These are phyloP conservation scores for Sphagnum fallax DNA, from an alignment of 228 moss, liverwort and hornwort genomes.

Conservation along the genomic window DNA sequence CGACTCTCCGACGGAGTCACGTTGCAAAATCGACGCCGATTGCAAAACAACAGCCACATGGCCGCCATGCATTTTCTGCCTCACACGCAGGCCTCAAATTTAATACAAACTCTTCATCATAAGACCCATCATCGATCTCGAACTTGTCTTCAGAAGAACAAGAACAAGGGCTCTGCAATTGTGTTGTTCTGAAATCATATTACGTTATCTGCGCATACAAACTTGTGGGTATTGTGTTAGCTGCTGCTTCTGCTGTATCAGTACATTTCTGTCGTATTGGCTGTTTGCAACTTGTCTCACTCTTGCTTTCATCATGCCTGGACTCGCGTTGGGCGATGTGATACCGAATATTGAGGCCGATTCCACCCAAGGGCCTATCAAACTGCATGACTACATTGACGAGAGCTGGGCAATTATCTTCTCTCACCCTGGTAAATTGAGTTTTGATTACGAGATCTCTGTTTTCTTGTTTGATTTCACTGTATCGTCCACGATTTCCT, in stretches of 20 bases:
- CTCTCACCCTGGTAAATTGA: conserved; percentile 50
- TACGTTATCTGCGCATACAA: too few relatives aligned
- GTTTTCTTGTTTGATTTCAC: neutral
- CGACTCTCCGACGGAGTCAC: too few relatives aligned
- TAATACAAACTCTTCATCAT: too few relatives aligned
- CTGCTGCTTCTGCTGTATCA: too few relatives aligned
- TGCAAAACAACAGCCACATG: neutral
- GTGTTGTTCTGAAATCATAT: too few relatives aligned
- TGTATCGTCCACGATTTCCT: neutral
- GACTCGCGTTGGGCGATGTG: conserved; percentile 50
- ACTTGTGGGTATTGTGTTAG: too few relatives aligned
- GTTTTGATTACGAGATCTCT: neutral
- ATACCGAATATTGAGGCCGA: conserved; percentile 55
- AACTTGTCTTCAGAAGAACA: too few relatives aligned
- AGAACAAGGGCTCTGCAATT: too few relatives aligned
- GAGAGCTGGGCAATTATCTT: conserved; percentile 59
- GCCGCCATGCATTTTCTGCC: neutral
- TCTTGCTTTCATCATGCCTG: conserved; percentile 20
- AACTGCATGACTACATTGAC: conserved; percentile 62
- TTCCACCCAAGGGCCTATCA: conserved; percentile 55
- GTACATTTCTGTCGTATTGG: too few relatives aligned
- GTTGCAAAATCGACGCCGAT: too few relatives aligned
- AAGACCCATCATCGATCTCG: too few relatives aligned
- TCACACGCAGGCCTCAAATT: too few relatives aligned
- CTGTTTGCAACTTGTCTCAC: neutral